phyloP scores from a whole-genome alignment of 1,284 basidiomycete genomes.

The Entoloma clypeatum region DNA sequence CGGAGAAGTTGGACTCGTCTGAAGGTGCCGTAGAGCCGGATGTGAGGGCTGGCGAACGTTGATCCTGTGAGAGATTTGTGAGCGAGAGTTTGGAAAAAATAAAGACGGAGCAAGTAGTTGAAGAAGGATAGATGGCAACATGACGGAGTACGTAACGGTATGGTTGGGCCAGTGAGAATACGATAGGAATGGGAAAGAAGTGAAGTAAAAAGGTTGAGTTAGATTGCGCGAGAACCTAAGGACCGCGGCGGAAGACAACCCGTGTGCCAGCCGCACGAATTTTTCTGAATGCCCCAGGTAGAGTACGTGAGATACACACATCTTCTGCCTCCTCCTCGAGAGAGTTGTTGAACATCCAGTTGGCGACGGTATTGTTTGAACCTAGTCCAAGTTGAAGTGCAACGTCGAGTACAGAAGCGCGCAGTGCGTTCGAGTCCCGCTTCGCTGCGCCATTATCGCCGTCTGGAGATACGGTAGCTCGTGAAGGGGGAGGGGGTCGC shows the following conservation, averaged over 20 bases:
- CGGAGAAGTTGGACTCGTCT: slow-evolving; percentile 26
- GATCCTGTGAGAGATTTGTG: slow-evolving; percentile 6
- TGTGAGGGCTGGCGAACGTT: slow-evolving; percentile 28
- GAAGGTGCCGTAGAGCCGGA: slow-evolving; percentile 29
- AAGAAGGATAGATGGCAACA: too few species aligned
- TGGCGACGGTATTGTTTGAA: slow-evolving; percentile 50
- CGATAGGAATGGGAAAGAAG: too few species aligned
- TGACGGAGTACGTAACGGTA: too few species aligned
- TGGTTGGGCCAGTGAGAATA: too few species aligned
- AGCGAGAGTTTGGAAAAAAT: slow-evolving; percentile 3
- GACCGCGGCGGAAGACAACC: too few species aligned
- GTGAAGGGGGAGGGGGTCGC: slow-evolving; percentile 15
- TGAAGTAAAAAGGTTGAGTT: too few species aligned
- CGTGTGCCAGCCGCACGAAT: too few species aligned
- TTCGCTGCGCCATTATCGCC: slow-evolving; percentile 16
- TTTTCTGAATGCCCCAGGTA: too few species aligned
- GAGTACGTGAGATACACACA: slow-evolving; percentile 34
- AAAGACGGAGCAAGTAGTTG: neutral
- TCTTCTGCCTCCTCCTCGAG: slow-evolving; percentile 57
- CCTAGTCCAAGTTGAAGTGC: slow-evolving; percentile 63
- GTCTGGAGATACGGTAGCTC: slow-evolving; percentile 5
- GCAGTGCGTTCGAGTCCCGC: slow-evolving; percentile 52
- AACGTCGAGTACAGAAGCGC: slow-evolving; percentile 67
- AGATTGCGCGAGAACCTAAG: too few species aligned
- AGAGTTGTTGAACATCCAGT: slow-evolving; percentile 65